These are phyloP conservation scores for Fusarium beomiforme DNA, from an alignment of 2,329 filamentous ascomycete genomes.

Conservation along the genomic window DNA sequence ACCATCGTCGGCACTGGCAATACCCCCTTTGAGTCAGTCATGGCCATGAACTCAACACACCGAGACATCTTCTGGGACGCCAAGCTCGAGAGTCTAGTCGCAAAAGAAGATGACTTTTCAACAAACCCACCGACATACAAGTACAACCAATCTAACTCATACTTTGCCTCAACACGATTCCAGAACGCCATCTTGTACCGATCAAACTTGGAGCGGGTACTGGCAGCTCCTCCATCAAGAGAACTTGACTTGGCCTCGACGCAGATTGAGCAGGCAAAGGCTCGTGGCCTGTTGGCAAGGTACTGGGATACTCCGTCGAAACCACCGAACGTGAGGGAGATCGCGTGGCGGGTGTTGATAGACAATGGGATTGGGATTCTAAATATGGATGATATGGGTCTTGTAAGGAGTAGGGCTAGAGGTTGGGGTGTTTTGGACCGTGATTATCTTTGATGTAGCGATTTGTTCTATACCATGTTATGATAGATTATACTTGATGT, in stretches of 20 bases:
- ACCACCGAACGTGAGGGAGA: slow-evolving; percentile 18
- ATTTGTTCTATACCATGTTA: background rate
- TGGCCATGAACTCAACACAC: background rate
- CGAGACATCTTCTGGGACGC: slow-evolving; percentile 25
- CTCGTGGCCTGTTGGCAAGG: slow-evolving; percentile 1
- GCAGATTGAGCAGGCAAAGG: slow-evolving; percentile 13
- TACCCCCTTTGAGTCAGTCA: background rate
- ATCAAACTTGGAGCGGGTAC: background rate
- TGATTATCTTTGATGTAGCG: background rate
- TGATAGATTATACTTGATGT: background rate
- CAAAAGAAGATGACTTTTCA: background rate
- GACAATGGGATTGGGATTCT: slow-evolving; percentile 2
- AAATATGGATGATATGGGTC: slow-evolving; percentile 21
- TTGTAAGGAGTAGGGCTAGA: slow-evolving; percentile 9
- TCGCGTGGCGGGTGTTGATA: slow-evolving; percentile 9
- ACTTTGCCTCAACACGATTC: slow-evolving; percentile 11
- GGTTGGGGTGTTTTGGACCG: slow-evolving; percentile 6
- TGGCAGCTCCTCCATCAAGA: background rate
- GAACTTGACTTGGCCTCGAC: slow-evolving; percentile 2
- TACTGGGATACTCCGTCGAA: slow-evolving; percentile 12
- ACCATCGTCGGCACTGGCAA: slow-evolving; percentile 9
- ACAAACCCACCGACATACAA: background rate
- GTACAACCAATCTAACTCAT: slow-evolving; percentile 16
- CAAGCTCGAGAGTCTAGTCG: slow-evolving; percentile 3
- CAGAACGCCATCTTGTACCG: slow-evolving; percentile 8